phyloP scores from a whole-genome alignment of 192 early-diverging fungal genomes.

The Spinellus fusiger region DNA sequence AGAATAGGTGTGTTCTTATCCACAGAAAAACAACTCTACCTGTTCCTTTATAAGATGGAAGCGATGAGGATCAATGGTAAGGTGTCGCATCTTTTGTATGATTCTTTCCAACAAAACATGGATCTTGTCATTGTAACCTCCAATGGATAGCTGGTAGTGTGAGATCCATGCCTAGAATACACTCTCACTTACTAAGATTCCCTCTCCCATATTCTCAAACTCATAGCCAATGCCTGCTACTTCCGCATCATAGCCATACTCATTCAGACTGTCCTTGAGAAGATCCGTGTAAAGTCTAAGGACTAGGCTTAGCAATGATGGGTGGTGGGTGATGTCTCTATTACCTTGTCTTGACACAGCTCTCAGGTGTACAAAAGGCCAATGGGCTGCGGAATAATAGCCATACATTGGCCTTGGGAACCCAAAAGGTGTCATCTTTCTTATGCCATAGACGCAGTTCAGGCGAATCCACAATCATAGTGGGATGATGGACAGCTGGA shows the following conservation, averaged over 20 bases:
- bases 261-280: slow-evolving; percentile 75
- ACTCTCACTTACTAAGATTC: slow-evolving; percentile 41
- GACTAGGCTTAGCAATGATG: background rate
- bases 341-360: slow-evolving; percentile 48
- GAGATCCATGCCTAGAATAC: background rate
- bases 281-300: slow-evolving; percentile 63
- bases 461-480: slow-evolving; percentile 53
- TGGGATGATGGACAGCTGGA: slow-evolving; percentile 30
- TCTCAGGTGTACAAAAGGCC: slow-evolving; percentile 60
- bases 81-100: slow-evolving; percentile 55
- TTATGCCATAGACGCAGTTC: slow-evolving; percentile 82
- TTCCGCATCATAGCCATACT: slow-evolving; percentile 84
- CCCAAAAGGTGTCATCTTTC: slow-evolving; percentile 87
- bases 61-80: slow-evolving; percentile 57
- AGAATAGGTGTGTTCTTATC: too few relatives aligned
- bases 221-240: slow-evolving; percentile 77
- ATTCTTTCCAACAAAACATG: slow-evolving; percentile 61
- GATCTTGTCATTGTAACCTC: slow-evolving; percentile 89
- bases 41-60: slow-evolving; percentile 79
- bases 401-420: slow-evolving; percentile 79
- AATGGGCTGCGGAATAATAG: slow-evolving; percentile 64
- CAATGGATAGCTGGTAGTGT: slow-evolving; percentile 43
- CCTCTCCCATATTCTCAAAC: slow-evolving; percentile 62
- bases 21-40: too few relatives aligned
- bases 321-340: background rate